phyloP scores from a whole-genome alignment of 2,329 filamentous ascomycete genomes.

The Penicillium sp. region DNA sequence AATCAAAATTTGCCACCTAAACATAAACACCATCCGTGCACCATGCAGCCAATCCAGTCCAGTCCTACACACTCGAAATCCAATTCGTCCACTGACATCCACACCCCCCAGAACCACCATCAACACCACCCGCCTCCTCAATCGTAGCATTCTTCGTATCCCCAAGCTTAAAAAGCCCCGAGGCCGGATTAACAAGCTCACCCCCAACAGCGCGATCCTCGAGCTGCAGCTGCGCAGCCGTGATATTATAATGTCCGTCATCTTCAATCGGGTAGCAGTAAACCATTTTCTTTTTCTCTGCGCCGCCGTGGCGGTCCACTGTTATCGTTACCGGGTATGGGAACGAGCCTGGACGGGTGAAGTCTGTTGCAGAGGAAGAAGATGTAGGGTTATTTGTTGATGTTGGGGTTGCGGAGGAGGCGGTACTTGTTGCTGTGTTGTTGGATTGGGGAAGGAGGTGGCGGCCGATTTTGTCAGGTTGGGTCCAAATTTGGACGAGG shows the following conservation, averaged over 20 bases:
- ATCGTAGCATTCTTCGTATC: constrained; percentile 5
- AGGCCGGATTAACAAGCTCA: constrained; percentile 50
- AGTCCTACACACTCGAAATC: constrained; percentile 15
- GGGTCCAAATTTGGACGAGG: constrained; percentile 63
- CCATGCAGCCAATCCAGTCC: not conserved
- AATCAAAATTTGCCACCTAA: not conserved
- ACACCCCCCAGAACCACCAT: constrained; percentile 61
- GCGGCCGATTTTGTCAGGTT: constrained; percentile 34
- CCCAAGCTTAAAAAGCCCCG: constrained; percentile 41
- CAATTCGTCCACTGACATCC: constrained; percentile 60
- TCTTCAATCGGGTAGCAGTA: constrained; percentile 60
- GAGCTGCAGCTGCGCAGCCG: constrained; percentile 47
- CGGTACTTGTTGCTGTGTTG: constrained; percentile 8
- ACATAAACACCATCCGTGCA: not conserved
- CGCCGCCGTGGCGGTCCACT: constrained; percentile 59
- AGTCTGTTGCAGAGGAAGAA: constrained; percentile 43
- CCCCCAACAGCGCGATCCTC: constrained; percentile 55
- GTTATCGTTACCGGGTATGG: constrained; percentile 61
- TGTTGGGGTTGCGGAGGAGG: constrained; percentile 16
- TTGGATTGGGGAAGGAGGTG: constrained; percentile 20
- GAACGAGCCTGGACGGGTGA: constrained; percentile 55
- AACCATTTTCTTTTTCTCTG: constrained; percentile 52
- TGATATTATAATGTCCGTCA: constrained; percentile 45
- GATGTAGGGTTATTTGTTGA: constrained; percentile 16
- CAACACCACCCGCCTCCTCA: constrained; percentile 47